Evolutionary conservation across 495 filamentous ascomycete genomes (phyloP).

Genomic region (Aspergillus mulundensis): DNA sequence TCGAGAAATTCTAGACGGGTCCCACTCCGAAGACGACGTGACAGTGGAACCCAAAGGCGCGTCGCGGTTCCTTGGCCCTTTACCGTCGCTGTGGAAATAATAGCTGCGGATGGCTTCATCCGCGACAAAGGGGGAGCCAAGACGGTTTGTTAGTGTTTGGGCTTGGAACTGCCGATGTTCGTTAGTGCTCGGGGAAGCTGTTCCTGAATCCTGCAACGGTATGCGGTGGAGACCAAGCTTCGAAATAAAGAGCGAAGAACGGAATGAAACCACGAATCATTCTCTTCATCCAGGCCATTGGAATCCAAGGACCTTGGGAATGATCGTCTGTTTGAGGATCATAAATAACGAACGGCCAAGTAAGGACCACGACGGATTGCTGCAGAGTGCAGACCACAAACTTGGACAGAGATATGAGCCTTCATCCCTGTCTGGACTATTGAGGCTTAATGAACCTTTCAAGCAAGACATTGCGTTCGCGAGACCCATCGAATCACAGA

Average conservation of each 20-base stretch:
- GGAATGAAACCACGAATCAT: neutral
- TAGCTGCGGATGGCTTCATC: slow-evolving; percentile 9
- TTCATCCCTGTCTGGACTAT: neutral
- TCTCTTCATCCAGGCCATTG: neutral
- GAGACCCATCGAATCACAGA: slow-evolving; percentile 11
- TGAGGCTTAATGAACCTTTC: neutral
- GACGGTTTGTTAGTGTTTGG: slow-evolving; percentile 9
- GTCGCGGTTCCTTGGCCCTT: slow-evolving; percentile 3
- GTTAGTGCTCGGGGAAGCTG: slow-evolving; percentile 22
- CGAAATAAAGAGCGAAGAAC: neutral
- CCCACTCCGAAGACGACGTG: slow-evolving; percentile 1
- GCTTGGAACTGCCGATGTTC: slow-evolving; percentile 14
- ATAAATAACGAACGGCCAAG: neutral
- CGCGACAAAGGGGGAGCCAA: slow-evolving; percentile 13
- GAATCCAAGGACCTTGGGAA: slow-evolving; percentile 1
- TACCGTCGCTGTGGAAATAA: slow-evolving; percentile 13
- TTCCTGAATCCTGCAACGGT: slow-evolving; percentile 27
- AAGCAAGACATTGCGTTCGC: slow-evolving; percentile 1
- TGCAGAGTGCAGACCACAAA: slow-evolving; percentile 9
- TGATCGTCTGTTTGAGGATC: slow-evolving; percentile 15
- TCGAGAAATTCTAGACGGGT: slow-evolving; percentile 15
- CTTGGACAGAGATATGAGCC: neutral
- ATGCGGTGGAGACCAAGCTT: slow-evolving; percentile 16
- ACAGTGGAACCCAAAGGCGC: slow-evolving; percentile 1
- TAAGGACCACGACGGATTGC: slow-evolving; percentile 12